Evolutionary conservation across 371 early-diverging fungal species (phyloP), one percentile per base, ranked within the genome.

Genomic region (Mortierella sp.): DNA sequence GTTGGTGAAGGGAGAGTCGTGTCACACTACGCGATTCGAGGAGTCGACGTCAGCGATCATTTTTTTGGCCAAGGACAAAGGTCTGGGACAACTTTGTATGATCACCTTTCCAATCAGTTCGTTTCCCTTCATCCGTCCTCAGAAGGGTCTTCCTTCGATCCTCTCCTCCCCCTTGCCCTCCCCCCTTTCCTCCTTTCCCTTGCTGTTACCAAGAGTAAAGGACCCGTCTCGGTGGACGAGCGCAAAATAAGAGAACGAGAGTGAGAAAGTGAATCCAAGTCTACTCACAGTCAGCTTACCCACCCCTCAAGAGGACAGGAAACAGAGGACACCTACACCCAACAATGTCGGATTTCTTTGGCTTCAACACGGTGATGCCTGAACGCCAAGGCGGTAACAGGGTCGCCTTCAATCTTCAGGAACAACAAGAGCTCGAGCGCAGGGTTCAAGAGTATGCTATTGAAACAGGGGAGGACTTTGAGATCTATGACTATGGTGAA

Each of bases 321-420:
- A 30, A 41, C 27, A 21, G n/a, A 50, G 19, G 31, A 51, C 14
- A 9, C 46, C 26, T 1, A 26, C 27, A 10, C 43, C 14, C 14
- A 46, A 58, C 16, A 45, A 74, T 69, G 76, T 64, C 76, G 21
- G 62, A 69, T 56, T 78, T 79, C 48, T 78, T 80, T 80, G 84
- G 84, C 71, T 85, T 88, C 64, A 83, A 86, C 64, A 86, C 88
- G 69, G 84, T 79, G 61, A 64, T 89, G 71, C 90, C 88, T 54
- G 86, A 83, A 42, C 80, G 67, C 80, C 82, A 58, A 81, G 84
- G 70, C 71, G 80, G 62, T 64, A 83, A 47, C 72, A 71, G 34
- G 10, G 7, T 61, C 61, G 76, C 60, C 63, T 76, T 58, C 62
- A 78, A 56, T 52, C 65, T 72, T 54, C 74, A 76, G 65, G 82